Base-by-base conservation (phyloP, 2,329 filamentous ascomycete genomes). In the Aaosphaeria arxii region DNA sequence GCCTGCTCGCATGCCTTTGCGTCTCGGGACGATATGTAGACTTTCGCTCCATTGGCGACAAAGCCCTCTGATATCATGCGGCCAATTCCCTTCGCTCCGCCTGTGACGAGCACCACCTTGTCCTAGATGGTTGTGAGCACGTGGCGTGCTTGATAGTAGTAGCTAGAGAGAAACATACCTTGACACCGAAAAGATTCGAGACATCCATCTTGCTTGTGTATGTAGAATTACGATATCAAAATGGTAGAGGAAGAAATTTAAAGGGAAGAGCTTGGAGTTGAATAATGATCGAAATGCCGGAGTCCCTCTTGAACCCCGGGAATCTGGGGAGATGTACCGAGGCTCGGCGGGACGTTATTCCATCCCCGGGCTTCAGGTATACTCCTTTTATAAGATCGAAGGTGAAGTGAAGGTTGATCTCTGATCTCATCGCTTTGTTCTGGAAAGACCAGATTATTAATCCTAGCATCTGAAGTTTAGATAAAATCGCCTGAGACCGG, bases 11-110 rank as follows among this genome's bases (percentile, higher is more conserved):
- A 84, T 29, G 75, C 72, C 40, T 81, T 83, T 11, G 81, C 82
- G 31, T 86, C 85, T 28, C 82, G 78, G 5, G 82, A 86, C 5
- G 82, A 83, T 53, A 89, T 85, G 73, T 88, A 89, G 5, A 89
- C 86, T 53, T 80, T 86, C 11, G 77, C 78, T 48, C 83, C 82
- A 67, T 85, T 86, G 48, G 74, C 64, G n/a, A 86, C 76, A 68
- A 84, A 86, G 48, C 82, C 84, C 48, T 83, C 74, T 31, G 81
- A 80, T 53, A 87, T 87, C 84, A 87, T 87, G 50, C 79, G 79
- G n/a, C 84, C 84, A 54, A 87, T 81, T 54, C 83, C 84, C 61
- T 85, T 75, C 5, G 72, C 73, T 32, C 72, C 74, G 51, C 74
- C 74, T 5, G 74, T 76, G 9, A 40, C 39, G 50, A 77, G 69